Base-by-base conservation (phyloP, 2,329 filamentous ascomycete genomes). In the Fusarium decemcellulare region DNA sequence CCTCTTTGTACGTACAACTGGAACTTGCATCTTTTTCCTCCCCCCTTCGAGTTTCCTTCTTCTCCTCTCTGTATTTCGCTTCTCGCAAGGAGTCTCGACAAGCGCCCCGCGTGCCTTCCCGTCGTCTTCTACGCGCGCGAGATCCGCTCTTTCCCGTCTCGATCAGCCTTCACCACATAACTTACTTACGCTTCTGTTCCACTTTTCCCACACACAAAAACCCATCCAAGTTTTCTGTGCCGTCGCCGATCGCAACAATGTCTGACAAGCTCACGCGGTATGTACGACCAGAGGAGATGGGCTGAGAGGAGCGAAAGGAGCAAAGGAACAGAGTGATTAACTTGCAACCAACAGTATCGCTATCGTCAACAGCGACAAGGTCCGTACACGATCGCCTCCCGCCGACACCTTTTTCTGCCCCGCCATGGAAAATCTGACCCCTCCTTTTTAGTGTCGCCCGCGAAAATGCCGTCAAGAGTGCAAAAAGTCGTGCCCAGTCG, bases 311-410 rank as follows among this genome's bases (percentile, higher is more conserved):
- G 16, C 29, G 32, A 39, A 2, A 6, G 18, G 36, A 15, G 8
- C 32, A 23, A 23, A 51, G 44, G 30, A 39, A 48, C 18, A 39
- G 15, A 56, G 29, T 29, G 36, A 55, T 79, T 81, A 57, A 80
- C 72, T 12, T n/a, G 18, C 27, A 50, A 10, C 67, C 30, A 59
- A 54, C 79, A 97, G 96, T 92, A 95, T 99, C 85, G 96, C 96
- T 78, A 99, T 99, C 86, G 93, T 99, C 87, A 98, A 95, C 84
- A 92, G 89, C 81, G 96, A 99, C 91, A 98, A 99, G 91, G 94
- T 96, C 71, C 66, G 73, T 72, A 42, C 18, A 29, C 53, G 47
- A 68, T 67, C 62, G 61, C 56, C 57, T 61, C 60, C 58, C 53
- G 52, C 55, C 56, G 50, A 67, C 60, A 32, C 47, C 32, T 32